Conservation (phyloP, 179 eudicot species). For the Beta lomatogona region DNA sequence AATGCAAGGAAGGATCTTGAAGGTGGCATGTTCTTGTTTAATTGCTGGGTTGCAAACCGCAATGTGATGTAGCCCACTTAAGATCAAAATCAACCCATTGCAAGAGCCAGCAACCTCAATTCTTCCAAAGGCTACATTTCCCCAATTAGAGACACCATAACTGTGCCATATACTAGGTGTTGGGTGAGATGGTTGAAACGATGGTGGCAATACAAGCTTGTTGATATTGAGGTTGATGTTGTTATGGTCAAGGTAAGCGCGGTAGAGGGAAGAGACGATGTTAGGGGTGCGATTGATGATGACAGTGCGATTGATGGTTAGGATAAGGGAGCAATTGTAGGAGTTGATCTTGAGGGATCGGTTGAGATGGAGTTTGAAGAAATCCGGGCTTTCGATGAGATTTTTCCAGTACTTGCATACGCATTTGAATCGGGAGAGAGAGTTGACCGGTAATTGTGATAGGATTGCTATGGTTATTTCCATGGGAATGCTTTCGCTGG, state of each 20-base stretch:
- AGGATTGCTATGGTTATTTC: conserved; percentile 14
- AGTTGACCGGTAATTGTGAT: conserved; percentile 19
- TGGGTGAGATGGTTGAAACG: not conserved
- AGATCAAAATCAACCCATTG: conserved; percentile 19
- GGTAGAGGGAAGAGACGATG: conserved; percentile 12
- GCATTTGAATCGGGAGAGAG: conserved; percentile 7
- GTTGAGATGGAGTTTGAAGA: conserved; percentile 21
- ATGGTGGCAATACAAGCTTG: conserved; percentile 10
- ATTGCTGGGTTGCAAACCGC: conserved; percentile 24
- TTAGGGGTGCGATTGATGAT: not conserved
- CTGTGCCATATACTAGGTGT: not conserved
- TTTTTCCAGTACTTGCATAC: conserved; percentile 21
- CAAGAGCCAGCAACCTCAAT: conserved; percentile 23
- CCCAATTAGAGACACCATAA: not conserved
- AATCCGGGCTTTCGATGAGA: conserved; percentile 18
- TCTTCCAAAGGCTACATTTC: not conserved
- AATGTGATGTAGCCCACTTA: conserved; percentile 20
- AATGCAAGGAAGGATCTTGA: conserved; percentile 22
- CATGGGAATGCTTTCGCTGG: conserved; percentile 17
- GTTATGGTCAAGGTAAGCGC: conserved; percentile 17
- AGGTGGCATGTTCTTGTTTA: conserved; percentile 5
- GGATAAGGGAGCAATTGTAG: conserved; percentile 25
- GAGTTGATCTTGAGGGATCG: not conserved
- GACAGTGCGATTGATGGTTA: conserved; percentile 1
- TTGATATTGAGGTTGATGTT: conserved; percentile 5